Conservation (phyloP, 352 stramenopile species). For the Phytophthora pinifolia region DNA sequence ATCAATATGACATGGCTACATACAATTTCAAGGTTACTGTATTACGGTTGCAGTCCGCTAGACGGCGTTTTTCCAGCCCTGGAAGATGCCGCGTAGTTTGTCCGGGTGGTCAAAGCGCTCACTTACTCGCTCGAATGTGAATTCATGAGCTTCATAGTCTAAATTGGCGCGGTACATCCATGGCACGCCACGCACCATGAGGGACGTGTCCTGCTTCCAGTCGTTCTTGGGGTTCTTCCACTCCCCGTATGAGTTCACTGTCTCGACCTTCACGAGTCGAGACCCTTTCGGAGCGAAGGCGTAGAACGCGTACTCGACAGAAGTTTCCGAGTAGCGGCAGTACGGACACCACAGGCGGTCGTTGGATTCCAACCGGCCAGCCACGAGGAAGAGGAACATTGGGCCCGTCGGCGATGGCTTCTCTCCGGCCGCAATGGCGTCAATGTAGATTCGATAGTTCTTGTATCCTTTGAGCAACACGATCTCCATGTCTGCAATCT, state of each 20-base stretch:
- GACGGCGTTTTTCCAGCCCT: slow-evolving; percentile 32
- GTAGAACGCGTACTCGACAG: slow-evolving; percentile 76
- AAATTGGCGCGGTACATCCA: slow-evolving; percentile 54
- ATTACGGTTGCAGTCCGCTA: slow-evolving; percentile 1
- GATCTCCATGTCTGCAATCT: slow-evolving; percentile 53
- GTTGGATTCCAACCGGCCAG: slow-evolving; percentile 56
- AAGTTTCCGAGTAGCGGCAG: slow-evolving; percentile 67
- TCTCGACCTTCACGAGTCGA: slow-evolving; percentile 56
- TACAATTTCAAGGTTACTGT: background rate
- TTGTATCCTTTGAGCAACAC: slow-evolving; percentile 43
- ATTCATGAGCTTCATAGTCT: slow-evolving; percentile 25
- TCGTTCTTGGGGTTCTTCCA: slow-evolving; percentile 74
- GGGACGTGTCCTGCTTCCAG: slow-evolving; percentile 53
- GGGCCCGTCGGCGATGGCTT: slow-evolving; percentile 33
- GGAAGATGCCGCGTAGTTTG: slow-evolving; percentile 26
- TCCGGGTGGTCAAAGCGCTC: slow-evolving; percentile 30
- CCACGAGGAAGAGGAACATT: slow-evolving; percentile 73
- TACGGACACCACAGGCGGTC: slow-evolving; percentile 79
- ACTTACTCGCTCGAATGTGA: slow-evolving; percentile 19
- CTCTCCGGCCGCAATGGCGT: slow-evolving; percentile 29
- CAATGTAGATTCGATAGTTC: slow-evolving; percentile 45
- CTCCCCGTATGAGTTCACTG: slow-evolving; percentile 52
- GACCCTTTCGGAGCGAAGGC: slow-evolving; percentile 57
- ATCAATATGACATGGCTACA: slow-evolving; percentile 4
- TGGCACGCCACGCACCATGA: slow-evolving; percentile 60